A percentile compares a stretch with the other conserved stretches of the same genome.
Conservation (phyloP, 305 asterid species). For the Solanum hybrid region DNA sequence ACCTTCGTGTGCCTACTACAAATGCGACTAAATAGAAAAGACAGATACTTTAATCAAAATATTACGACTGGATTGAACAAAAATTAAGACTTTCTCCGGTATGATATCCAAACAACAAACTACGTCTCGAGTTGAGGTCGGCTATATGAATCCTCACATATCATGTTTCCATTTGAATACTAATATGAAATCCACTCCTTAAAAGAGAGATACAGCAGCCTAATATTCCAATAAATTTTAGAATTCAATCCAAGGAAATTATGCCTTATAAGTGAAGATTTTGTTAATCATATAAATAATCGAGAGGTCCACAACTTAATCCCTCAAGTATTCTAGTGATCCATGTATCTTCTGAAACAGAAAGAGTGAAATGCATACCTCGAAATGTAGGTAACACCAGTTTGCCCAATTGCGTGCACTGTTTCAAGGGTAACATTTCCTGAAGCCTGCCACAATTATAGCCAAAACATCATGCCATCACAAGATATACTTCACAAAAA, state of each 20-base stretch:
- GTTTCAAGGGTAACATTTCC: constrained; percentile 95
- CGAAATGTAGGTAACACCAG: constrained; percentile 88
- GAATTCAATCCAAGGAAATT: not conserved
- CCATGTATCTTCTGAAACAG: not conserved
- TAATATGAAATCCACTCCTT: not conserved
- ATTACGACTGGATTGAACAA: not conserved
- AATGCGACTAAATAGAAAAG: not conserved
- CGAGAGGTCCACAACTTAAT: not conserved
- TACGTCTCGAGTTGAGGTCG: not conserved
- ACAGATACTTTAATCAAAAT: no score
- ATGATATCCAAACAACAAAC: not conserved
- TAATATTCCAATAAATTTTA: not conserved
- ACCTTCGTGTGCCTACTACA: not conserved
- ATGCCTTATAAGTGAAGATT: not conserved
- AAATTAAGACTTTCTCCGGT: not conserved
- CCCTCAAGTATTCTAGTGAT: not conserved
- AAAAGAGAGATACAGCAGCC: not conserved
- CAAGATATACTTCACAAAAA: not conserved
- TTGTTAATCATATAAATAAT: not conserved
- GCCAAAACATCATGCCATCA: not conserved
- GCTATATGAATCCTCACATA: not conserved
- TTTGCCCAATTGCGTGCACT: constrained; percentile 77
- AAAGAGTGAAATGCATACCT: constrained; percentile 34
- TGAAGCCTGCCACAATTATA: constrained; percentile 65
- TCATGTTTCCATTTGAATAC: not conserved